phyloP scores from a whole-genome alignment of 495 filamentous ascomycete genomes.

The Penicillium coffeae region DNA sequence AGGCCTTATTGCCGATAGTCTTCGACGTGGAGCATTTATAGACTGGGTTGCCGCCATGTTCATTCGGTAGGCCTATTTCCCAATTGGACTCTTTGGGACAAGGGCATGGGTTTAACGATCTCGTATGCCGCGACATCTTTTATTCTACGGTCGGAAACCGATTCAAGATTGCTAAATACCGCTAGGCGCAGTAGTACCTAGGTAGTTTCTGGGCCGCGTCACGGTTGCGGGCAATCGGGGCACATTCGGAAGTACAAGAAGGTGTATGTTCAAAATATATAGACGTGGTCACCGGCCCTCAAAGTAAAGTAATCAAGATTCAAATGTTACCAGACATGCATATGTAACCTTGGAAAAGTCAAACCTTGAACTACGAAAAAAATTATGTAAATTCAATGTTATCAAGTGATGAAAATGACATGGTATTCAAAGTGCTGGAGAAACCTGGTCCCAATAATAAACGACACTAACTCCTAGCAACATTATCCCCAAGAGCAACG shows the following conservation, averaged over 20 bases:
- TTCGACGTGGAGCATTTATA: neutral
- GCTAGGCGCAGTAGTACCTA: neutral
- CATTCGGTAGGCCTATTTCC: neutral
- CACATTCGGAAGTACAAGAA: neutral
- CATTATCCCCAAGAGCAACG: slow-evolving; percentile 33
- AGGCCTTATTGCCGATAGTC: neutral
- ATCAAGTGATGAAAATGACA: no score
- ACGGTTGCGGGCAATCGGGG: neutral
- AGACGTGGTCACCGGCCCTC: neutral
- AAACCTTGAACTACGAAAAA: no score
- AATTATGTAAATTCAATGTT: no score
- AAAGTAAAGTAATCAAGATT: neutral
- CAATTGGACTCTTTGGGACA: neutral
- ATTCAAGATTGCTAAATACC: neutral
- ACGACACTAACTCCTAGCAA: slow-evolving; percentile 16
- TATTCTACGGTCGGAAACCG: neutral
- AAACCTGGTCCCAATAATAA: no score
- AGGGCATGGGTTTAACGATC: neutral
- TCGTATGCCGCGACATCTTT: neutral
- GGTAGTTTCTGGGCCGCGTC: no score
- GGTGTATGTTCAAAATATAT: neutral
- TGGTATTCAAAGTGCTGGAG: no score
- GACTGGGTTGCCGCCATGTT: neutral
- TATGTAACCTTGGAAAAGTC: no score
- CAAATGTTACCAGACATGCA: neutral